Base-by-base conservation (phyloP, 352 stramenopile genomes). In the Thalassiosira exigua region DNA sequence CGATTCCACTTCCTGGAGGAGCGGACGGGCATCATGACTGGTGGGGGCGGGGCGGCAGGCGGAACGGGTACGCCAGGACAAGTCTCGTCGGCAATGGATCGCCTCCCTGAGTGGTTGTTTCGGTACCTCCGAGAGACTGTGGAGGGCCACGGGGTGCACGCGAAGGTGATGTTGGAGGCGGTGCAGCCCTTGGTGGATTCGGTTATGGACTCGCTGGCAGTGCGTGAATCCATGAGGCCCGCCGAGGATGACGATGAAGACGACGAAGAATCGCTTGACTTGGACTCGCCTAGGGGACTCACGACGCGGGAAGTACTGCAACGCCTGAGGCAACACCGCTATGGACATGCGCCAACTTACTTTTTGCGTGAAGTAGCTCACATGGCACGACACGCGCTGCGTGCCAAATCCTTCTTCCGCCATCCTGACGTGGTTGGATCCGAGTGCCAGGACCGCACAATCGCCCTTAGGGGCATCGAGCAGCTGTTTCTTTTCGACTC, bases 401-500 rank as follows among this genome's bases (percentile, higher is more conserved):
- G 57, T 33, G 56, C n/a, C 24, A 87, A 75, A 67, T 87, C 48
- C 59, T 89, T 88, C 58, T 90, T 92, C 75, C 62, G 69, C 26
- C 67, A 90, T 80, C 58, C 67, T 4, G 58, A 78, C 17, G 75
- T 90, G 52, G 73, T 81, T 2, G 82, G 82, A 52, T 61, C 67
- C 22, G 65, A 77, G 51, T 89, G 77, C 52, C 52, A 41, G 7
- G 77, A 87, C 60, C 79, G 79, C 24, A 48, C 65, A 7, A 51
- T 87, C 29, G 61, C 85, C 3, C 77, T 64, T n/a, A 67, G 85
- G 39, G 79, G 74, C 11, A 89, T 92, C 54, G 84, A 92, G 59
- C 82, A 91, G 59, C 74, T 91, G 44, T 79, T 92, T 42, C 67
- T 74, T 21, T 92, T 92, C 79, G 87, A 92, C 84, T 52, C 44